Evolutionary conservation across 441 rosid species (phyloP).

Genomic region (Bocquillonia castaneifolia): DNA sequence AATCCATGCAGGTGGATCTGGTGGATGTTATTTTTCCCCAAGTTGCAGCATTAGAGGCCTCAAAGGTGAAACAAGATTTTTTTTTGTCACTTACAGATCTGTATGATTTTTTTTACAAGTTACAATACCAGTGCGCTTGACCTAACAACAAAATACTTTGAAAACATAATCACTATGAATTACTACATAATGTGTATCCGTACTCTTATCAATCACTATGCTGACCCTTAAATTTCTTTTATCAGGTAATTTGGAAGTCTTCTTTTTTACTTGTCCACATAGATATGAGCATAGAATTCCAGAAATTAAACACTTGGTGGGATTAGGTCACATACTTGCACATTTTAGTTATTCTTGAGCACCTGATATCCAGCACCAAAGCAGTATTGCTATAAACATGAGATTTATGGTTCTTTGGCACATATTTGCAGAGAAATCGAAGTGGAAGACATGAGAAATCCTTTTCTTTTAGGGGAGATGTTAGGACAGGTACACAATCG

Average conservation of each 20-base stretch:
- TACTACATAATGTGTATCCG: too few relatives aligned
- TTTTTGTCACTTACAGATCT: too few relatives aligned
- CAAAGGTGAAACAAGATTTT: slow-evolving; percentile 41
- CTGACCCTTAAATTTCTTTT: neutral
- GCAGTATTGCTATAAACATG: slow-evolving; percentile 1
- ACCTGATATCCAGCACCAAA: neutral
- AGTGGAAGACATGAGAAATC: slow-evolving; percentile 35
- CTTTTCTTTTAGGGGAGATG: slow-evolving; percentile 41
- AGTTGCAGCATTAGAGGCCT: slow-evolving; percentile 31
- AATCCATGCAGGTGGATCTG: slow-evolving; percentile 59
- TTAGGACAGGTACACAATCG: slow-evolving; percentile 53
- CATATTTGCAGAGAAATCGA: slow-evolving; percentile 49
- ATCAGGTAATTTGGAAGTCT: neutral
- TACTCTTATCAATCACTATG: neutral
- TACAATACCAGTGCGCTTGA: too few relatives aligned
- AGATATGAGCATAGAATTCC: neutral
- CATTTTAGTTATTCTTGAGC: neutral
- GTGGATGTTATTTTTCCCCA: slow-evolving; percentile 60
- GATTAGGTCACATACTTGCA: neutral
- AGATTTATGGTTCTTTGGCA: slow-evolving; percentile 15
- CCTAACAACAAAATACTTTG: too few relatives aligned
- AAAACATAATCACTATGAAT: too few relatives aligned
- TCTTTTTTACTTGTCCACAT: neutral
- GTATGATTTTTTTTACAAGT: too few relatives aligned
- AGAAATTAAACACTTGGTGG: neutral